phyloP scores from a whole-genome alignment of 768 basidiomycete genomes.

The Boletus vermiculosoides region DNA sequence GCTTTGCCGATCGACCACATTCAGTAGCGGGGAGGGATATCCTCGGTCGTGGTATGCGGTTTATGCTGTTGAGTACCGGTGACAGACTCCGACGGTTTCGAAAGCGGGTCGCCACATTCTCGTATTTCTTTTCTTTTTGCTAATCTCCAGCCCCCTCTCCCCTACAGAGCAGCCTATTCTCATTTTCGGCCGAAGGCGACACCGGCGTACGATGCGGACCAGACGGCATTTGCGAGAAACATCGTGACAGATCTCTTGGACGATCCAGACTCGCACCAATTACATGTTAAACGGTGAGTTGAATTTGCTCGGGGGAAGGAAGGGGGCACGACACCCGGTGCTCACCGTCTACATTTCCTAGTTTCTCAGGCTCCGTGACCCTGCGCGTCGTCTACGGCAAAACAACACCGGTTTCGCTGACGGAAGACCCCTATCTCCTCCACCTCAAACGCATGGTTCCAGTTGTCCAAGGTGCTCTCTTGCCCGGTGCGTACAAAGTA shows the following conservation, averaged over 20 bases:
- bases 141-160: not conserved
- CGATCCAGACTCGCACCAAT: conserved; percentile 23
- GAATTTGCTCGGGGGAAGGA: not conserved
- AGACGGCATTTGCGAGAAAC: conserved; percentile 38
- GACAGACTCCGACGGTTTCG: conserved; percentile 60
- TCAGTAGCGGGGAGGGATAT: conserved; percentile 57
- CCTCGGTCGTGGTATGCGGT: conserved; percentile 56
- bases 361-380: conserved; percentile 28
- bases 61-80: conserved; percentile 49
- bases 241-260: conserved; percentile 23
- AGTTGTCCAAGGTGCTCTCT: conserved; percentile 31
- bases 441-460: conserved; percentile 31
- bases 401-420: conserved; percentile 15
- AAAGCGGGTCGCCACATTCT: conserved; percentile 33
- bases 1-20: conserved; percentile 48
- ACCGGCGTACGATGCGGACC: conserved; percentile 43
- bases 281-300: conserved; percentile 39
- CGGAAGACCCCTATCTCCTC: conserved; percentile 21
- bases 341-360: not conserved
- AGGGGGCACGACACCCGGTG: too few relatives aligned
- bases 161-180: conserved; percentile 47
- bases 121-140: not conserved
- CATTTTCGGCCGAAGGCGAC: conserved; percentile 53
- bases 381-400: conserved; percentile 32
- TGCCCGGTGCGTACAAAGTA: conserved; percentile 34